Base-by-base conservation (phyloP, 2,329 filamentous ascomycete species). In the Aspergillus pseudotamarii region DNA sequence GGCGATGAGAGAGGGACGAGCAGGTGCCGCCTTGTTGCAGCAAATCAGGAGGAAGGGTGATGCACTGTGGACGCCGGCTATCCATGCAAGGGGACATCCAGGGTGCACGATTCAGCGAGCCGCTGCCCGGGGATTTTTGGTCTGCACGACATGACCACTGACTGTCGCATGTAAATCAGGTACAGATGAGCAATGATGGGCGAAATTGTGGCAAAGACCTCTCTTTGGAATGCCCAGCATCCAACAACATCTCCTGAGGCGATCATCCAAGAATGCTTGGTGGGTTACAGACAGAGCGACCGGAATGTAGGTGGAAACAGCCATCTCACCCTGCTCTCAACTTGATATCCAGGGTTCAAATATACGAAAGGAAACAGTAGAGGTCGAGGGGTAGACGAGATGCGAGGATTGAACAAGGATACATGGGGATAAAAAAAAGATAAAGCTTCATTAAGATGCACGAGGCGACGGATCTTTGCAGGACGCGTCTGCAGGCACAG, bases 11-110 rank as follows among this genome's bases (percentile, higher is more conserved):
- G 66, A 66, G 70, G 69, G 66, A 70, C 69, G 67, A 68, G 23
- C 60, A 66, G 67, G 64, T 67, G 63, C 69, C 66, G 66, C 75
- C 75, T 74, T 74, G 73, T 71, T 67, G 72, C 72, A 72, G 68
- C 73, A 74, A 78, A 79, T 76, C 73, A 77, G 76, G 73, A 72
- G 71, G 68, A 66, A 68, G 70, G 73, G 71, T 68, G 72, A 75
- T 73, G 71, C 69, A 71, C 72, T 57, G 46, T 66, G 69, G 69
- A 41, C 32, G 32, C 32, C 34, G 67, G 63, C 70, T 65, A 61
- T 60, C 63, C 65, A 77, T 70, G 76, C 76, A 79, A 79, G 76
- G 76, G 62, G 74, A 70, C 68, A 60, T 59, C 64, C 62, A 66
- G 65, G 65, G 69, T 68, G 69, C 73, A 76, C 74, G 73, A 73